Percentiles rank a stretch among this genome's conserved stretches.
phyloP scores from a whole-genome alignment of 306 rosid species.

The Sesbania bispinosa region DNA sequence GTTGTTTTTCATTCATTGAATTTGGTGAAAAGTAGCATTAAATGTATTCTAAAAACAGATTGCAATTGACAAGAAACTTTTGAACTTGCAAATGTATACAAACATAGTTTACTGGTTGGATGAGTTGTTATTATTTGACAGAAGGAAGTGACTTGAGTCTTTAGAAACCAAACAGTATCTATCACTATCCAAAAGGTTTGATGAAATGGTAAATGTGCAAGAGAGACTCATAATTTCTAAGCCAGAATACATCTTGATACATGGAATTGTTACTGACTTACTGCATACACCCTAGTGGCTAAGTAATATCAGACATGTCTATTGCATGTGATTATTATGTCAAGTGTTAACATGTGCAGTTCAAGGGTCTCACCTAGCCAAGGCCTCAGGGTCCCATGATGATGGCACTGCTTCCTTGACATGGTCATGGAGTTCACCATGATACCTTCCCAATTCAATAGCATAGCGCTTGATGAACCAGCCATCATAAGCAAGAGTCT shows the following conservation, averaged over 20 bases:
- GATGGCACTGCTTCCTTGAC: slow-evolving; percentile 82
- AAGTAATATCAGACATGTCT: too few species aligned
- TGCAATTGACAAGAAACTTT: background rate
- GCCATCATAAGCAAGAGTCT: slow-evolving; percentile 82
- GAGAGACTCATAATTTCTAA: background rate
- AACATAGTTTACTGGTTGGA: background rate
- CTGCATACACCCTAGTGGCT: too few species aligned
- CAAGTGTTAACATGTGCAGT: background rate
- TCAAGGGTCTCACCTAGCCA: slow-evolving; percentile 53
- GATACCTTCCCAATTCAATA: slow-evolving; percentile 67
- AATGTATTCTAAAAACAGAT: background rate
- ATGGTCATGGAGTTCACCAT: slow-evolving; percentile 50
- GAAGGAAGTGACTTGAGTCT: too few species aligned
- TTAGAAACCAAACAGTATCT: background rate
- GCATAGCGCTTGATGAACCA: slow-evolving; percentile 78
- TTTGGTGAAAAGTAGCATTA: background rate
- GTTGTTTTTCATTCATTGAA: background rate
- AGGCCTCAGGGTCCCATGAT: slow-evolving; percentile 66
- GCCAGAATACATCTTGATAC: background rate
- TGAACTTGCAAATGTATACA: background rate
- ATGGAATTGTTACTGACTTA: background rate
- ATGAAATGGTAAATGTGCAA: background rate
- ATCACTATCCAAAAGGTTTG: background rate
- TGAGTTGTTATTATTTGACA: too few species aligned
- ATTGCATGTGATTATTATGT: background rate